Evolutionary conservation across 2,329 filamentous ascomycete species (phyloP).

Genomic region (Dryadomyces quercus-mongolicae): DNA sequence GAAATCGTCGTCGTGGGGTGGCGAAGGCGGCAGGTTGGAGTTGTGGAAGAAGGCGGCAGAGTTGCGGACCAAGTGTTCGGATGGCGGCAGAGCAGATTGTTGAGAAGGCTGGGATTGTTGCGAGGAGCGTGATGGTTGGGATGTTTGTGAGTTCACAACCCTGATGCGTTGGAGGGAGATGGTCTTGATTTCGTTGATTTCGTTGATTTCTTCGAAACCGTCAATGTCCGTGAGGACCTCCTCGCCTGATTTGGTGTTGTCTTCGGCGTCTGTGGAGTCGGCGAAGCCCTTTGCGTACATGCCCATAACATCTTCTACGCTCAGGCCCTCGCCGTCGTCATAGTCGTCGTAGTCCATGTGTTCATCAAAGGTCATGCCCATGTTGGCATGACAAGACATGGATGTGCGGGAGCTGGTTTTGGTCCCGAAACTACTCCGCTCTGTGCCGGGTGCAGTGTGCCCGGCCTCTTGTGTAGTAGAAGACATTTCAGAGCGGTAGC

Average conservation of each 20-base stretch:
- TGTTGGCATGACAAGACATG: slow-evolving; percentile 34
- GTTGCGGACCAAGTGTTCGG: slow-evolving; percentile 19
- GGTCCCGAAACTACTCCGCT: slow-evolving; percentile 71
- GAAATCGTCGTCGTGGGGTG: slow-evolving; percentile 22
- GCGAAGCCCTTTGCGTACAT: slow-evolving; percentile 55
- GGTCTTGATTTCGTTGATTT: no score
- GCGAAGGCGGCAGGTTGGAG: slow-evolving; percentile 21
- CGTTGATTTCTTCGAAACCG: neutral
- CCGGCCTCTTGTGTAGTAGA: slow-evolving; percentile 45
- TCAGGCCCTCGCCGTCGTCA: slow-evolving; percentile 41
- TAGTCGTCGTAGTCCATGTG: neutral
- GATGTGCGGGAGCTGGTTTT: slow-evolving; percentile 61
- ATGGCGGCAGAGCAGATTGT: no score
- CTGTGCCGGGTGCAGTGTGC: slow-evolving; percentile 43
- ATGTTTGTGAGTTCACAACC: no score
- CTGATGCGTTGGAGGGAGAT: no score
- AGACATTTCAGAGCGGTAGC: slow-evolving; percentile 41
- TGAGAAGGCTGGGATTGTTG: no score
- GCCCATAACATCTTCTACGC: slow-evolving; percentile 57
- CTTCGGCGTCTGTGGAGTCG: slow-evolving; percentile 34
- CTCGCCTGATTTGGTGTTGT: slow-evolving; percentile 23
- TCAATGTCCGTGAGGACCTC: slow-evolving; percentile 17
- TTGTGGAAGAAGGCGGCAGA: slow-evolving; percentile 26
- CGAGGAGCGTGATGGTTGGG: no score
- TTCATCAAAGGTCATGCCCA: slow-evolving; percentile 32